These are phyloP conservation scores for Exophiala dermatitidis DNA, from an alignment of 2,329 filamentous ascomycete species.

Conservation along the genomic window DNA sequence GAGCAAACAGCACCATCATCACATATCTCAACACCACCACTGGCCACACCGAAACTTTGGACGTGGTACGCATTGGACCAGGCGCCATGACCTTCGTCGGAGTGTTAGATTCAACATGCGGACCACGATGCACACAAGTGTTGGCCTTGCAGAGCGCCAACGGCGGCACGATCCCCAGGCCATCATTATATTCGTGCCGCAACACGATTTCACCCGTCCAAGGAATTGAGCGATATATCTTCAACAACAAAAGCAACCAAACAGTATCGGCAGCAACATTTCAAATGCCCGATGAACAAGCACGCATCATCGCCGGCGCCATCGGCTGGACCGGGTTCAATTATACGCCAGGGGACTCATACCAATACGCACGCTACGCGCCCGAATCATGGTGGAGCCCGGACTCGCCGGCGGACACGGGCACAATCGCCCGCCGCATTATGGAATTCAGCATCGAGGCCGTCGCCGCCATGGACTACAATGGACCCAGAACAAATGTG, in stretches of 20 bases:
- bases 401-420: constrained; percentile 1
- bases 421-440: constrained; percentile 12
- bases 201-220: constrained; percentile 17
- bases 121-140: constrained; percentile 22
- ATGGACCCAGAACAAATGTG: constrained; percentile 49
- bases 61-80: constrained; percentile 12
- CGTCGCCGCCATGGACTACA: constrained; percentile 25
- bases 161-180: constrained; percentile 6
- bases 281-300: constrained; percentile 18
- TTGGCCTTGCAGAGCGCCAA: constrained; percentile 19
- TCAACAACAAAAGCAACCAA: background rate
- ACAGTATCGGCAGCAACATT: constrained; percentile 5
- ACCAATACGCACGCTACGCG: constrained; percentile 20
- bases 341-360: constrained; percentile 6
- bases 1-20: constrained; percentile 14
- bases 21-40: constrained; percentile 14
- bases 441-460: constrained; percentile 23
- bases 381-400: constrained; percentile 19
- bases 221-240: constrained; percentile 14
- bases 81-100: constrained; percentile 22
- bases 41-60: constrained; percentile 4
- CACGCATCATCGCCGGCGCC: constrained; percentile 22
- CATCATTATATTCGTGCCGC: constrained; percentile 23
- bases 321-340: constrained; percentile 25
- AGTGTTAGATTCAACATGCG: constrained; percentile 22